A percentile compares a stretch with the other conserved stretches of the same genome.
Evolutionary conservation across 2,329 filamentous ascomycete genomes (phyloP).

Genomic region (Neodidymelliopsis sp.): DNA sequence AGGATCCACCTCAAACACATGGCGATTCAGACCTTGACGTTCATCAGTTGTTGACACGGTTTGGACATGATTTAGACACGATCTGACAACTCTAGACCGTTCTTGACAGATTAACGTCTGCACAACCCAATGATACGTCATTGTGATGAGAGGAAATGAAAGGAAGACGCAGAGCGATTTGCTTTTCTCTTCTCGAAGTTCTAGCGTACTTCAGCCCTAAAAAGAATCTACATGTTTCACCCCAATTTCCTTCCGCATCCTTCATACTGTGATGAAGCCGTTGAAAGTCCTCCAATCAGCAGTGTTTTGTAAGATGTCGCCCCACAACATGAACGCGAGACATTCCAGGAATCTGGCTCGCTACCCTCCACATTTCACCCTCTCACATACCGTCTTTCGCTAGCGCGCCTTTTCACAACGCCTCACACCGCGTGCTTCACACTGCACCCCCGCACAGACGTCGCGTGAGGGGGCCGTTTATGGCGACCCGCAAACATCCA

Average conservation of each 20-base stretch:
- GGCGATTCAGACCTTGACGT: conserved; percentile 13
- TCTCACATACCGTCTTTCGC: conserved; percentile 9
- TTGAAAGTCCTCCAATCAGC: conserved; percentile 13
- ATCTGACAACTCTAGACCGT: conserved; percentile 1
- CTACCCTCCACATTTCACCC: conserved; percentile 14
- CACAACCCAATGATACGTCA: conserved; percentile 6
- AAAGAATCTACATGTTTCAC: conserved; percentile 17
- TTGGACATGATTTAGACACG: no score
- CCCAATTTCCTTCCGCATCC: conserved; percentile 15
- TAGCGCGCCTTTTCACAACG: conserved; percentile 8
- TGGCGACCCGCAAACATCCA: conserved; percentile 14
- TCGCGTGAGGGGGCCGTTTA: conserved; percentile 18
- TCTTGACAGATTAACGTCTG: conserved; percentile 10
- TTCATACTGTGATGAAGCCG: neutral
- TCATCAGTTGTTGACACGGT: conserved; percentile 5
- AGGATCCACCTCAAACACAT: conserved; percentile 17
- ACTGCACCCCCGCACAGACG: conserved; percentile 18
- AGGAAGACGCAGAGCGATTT: conserved; percentile 6
- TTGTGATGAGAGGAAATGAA: conserved; percentile 9
- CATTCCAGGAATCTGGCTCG: conserved; percentile 7
- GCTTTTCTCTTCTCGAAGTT: conserved; percentile 28
- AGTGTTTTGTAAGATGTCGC: neutral
- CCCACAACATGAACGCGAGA: conserved; percentile 5
- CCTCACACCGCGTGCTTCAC: conserved; percentile 11
- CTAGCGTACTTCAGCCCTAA: conserved; percentile 25